Conservation (phyloP, 768 basidiomycete genomes). For the Russula compacta region DNA sequence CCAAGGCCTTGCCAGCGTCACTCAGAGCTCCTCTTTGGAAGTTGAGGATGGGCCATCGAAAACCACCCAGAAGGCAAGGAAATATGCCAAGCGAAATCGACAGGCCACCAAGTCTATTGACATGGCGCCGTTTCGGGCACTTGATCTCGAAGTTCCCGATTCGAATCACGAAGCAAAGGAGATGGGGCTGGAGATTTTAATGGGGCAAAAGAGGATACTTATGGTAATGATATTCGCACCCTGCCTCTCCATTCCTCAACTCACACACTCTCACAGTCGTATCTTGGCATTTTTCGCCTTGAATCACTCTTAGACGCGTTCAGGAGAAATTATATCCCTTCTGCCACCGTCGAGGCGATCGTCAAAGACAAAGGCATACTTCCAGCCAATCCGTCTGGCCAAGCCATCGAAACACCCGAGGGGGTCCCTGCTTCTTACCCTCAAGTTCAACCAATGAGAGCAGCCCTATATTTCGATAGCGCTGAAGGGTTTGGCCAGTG, state of each 20-base stretch:
- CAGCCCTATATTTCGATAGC: constrained; percentile 51
- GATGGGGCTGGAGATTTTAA: constrained; percentile 19
- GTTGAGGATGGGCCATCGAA: constrained; percentile 4
- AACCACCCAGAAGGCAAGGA: constrained; percentile 27
- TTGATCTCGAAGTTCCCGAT: constrained; percentile 25
- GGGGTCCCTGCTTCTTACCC: constrained; percentile 32
- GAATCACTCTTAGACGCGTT: neutral
- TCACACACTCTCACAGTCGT: neutral
- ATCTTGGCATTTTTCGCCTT: constrained; percentile 4
- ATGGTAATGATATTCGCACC: constrained; percentile 17
- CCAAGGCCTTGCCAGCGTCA: neutral
- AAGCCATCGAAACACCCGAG: neutral
- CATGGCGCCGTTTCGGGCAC: constrained; percentile 23
- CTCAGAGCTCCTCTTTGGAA: neutral
- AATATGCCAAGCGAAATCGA: constrained; percentile 20
- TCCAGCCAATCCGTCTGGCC: neutral
- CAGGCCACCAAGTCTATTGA: constrained; percentile 21
- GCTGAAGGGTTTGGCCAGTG: constrained; percentile 55
- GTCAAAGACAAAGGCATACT: neutral
- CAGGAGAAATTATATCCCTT: constrained; percentile 6
- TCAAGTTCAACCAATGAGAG: constrained; percentile 47
- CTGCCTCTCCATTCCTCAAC: neutral
- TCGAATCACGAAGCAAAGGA: constrained; percentile 19
- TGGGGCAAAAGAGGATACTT: constrained; percentile 23
- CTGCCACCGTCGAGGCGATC: neutral